A percentile compares a stretch with the other conserved stretches of the same genome.
phyloP scores from a whole-genome alignment of 352 stramenopile species.

The Pythium monospermum region DNA sequence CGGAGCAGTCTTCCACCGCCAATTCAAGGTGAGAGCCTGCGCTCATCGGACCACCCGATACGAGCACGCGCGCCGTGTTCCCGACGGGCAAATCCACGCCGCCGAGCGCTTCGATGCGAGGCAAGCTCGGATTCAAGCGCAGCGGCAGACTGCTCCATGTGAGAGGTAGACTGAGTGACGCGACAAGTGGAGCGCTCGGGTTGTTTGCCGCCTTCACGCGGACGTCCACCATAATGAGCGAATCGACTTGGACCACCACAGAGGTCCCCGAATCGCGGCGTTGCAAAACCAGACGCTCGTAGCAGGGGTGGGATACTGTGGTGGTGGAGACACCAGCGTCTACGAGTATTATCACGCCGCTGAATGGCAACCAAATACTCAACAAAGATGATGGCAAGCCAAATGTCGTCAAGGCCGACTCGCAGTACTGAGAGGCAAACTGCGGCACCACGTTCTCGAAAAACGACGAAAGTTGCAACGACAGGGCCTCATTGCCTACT shows the following conservation, averaged over 20 bases:
- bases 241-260: neutral
- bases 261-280: neutral
- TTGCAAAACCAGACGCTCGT: conserved; percentile 6
- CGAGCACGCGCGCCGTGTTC: neutral
- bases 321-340: neutral
- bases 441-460: neutral
- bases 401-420: neutral
- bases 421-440: neutral
- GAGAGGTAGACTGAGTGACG: conserved; percentile 18
- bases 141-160: conserved; percentile 13
- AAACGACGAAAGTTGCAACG: conserved; percentile 1
- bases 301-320: conserved; percentile 3
- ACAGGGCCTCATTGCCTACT: neutral
- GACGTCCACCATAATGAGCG: neutral
- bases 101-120: conserved; percentile 6
- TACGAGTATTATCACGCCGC: neutral
- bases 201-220: neutral
- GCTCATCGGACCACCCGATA: neutral
- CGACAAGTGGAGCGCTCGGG: neutral
- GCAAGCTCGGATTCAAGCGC: neutral
- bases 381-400: neutral
- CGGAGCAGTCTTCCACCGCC: conserved; percentile 3
- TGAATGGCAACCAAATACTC: neutral
- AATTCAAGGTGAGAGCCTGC: conserved; percentile 6
- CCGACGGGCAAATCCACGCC: neutral